A percentile compares a stretch with the other conserved stretches of the same genome.
phyloP scores from a whole-genome alignment of 2,329 filamentous ascomycete genomes.

The Raffaelea albimanens region DNA sequence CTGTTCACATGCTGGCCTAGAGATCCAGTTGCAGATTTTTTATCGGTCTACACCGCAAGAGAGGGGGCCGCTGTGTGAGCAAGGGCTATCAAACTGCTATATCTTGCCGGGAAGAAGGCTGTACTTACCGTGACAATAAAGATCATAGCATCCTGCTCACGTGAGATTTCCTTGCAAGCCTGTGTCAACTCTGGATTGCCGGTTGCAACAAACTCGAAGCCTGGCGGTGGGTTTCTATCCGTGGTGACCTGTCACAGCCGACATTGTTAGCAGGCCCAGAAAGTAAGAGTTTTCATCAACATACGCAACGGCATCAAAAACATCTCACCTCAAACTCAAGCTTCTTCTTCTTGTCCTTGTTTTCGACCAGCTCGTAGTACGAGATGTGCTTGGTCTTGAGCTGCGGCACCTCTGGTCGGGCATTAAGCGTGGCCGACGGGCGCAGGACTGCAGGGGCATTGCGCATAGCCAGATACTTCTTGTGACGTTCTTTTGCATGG shows the following conservation, averaged over 20 bases:
- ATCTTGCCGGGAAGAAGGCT: background rate
- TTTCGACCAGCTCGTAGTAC: conserved; percentile 56
- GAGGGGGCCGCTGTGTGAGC: background rate
- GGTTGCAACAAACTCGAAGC: conserved; percentile 53
- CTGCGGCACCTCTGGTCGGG: conserved; percentile 18
- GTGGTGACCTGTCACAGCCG: conserved; percentile 48
- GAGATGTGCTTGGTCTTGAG: conserved; percentile 48
- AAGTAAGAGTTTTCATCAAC: no score
- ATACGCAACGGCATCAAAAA: background rate
- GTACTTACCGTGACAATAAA: conserved; percentile 55
- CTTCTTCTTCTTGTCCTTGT: conserved; percentile 55
- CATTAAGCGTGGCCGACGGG: conserved; percentile 14
- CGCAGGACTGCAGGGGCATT: no score
- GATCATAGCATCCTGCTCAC: conserved; percentile 52
- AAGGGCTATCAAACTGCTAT: no score
- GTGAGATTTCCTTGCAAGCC: conserved; percentile 55
- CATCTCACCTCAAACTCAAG: conserved; percentile 48
- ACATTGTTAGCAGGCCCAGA: background rate
- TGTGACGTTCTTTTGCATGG: conserved; percentile 19
- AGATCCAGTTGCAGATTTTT: conserved; percentile 14
- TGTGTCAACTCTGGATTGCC: conserved; percentile 52
- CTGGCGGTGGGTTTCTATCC: conserved; percentile 42
- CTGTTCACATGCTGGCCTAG: conserved; percentile 45
- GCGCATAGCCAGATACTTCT: no score
- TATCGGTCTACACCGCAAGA: background rate